phyloP scores from a whole-genome alignment of 768 basidiomycete species.

The Wakefieldia striispora region DNA sequence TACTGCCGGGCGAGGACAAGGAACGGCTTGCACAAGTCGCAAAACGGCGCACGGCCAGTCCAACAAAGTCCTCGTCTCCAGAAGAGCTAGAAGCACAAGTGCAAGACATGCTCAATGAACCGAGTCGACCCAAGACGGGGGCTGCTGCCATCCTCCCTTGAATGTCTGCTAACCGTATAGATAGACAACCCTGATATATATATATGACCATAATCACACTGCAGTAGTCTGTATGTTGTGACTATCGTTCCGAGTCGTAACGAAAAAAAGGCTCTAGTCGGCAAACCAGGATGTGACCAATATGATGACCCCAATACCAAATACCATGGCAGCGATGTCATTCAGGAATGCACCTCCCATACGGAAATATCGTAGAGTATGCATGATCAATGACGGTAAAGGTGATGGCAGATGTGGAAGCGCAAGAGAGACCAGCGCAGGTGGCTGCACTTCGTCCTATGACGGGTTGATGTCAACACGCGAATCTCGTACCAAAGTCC shows the following conservation, averaged over 20 bases:
- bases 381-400: conserved; percentile 58
- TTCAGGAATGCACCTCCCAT: conserved; percentile 68
- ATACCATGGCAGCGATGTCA: conserved; percentile 65
- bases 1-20: conserved; percentile 45
- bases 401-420: conserved; percentile 68
- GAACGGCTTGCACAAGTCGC: conserved; percentile 18
- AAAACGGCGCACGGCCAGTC: conserved; percentile 9
- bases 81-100: conserved; percentile 25
- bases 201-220: conserved; percentile 4
- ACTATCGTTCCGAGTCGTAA: conserved; percentile 1
- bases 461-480: conserved; percentile 3
- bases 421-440: conserved; percentile 54
- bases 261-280: conserved; percentile 6
- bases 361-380: conserved; percentile 63
- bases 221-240: not conserved
- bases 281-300: conserved; percentile 49
- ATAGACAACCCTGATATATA: not conserved
- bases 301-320: conserved; percentile 70
- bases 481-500: not conserved
- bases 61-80: conserved; percentile 11
- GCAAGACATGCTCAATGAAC: conserved; percentile 30
- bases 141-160: conserved; percentile 40
- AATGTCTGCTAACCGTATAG: not conserved
- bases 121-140: conserved; percentile 34
- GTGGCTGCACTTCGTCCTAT: conserved; percentile 59